Conservation (phyloP, 768 basidiomycete genomes). For the Omphalotus guepiniiformis region DNA sequence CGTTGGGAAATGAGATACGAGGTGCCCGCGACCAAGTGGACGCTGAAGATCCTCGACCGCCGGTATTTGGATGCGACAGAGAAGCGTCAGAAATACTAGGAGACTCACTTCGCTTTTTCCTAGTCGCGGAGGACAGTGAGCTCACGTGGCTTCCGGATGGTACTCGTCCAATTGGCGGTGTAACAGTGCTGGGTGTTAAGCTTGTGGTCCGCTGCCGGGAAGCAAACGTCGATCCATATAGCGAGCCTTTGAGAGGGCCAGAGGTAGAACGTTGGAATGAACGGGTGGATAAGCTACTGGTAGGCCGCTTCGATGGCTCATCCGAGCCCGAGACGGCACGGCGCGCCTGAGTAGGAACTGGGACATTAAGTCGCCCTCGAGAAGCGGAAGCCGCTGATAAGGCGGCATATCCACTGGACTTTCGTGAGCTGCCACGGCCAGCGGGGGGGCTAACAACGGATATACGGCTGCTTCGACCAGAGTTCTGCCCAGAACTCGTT, state of each 20-base stretch:
- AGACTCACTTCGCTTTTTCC: constrained; percentile 42
- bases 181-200: constrained; percentile 38
- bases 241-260: constrained; percentile 49
- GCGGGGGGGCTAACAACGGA: constrained; percentile 29
- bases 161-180: constrained; percentile 27
- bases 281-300: constrained; percentile 52
- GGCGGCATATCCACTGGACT: constrained; percentile 23
- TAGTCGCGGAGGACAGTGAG: constrained; percentile 33
- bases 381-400: constrained; percentile 26
- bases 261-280: constrained; percentile 65
- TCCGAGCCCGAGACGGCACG: constrained; percentile 48
- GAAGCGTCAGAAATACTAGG: constrained; percentile 63
- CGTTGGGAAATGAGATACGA: constrained; percentile 51
- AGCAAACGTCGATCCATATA: constrained; percentile 67
- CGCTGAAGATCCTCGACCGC: constrained; percentile 21
- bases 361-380: constrained; percentile 40
- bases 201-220: constrained; percentile 83
- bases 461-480: constrained; percentile 53
- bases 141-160: constrained; percentile 32
- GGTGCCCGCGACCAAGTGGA: constrained; percentile 71
- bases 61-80: constrained; percentile 37
- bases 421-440: constrained; percentile 6
- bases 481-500: constrained; percentile 55
- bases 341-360: constrained; percentile 42
- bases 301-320: constrained; percentile 41